phyloP scores from a whole-genome alignment of 805 yeast species.

The Komagataella pastoris region DNA sequence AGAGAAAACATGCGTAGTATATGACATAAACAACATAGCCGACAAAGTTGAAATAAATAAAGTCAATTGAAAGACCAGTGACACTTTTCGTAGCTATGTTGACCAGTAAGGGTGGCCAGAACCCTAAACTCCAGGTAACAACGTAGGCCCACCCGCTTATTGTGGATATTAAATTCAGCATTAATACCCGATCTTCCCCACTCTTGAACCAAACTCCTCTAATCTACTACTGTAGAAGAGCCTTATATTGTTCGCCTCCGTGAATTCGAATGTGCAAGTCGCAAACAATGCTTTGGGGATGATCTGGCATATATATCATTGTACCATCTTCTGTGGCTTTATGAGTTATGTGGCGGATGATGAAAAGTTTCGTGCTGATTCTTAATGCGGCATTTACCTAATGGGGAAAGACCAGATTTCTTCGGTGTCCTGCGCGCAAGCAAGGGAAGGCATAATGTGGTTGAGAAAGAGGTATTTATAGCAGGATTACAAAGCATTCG shows the following conservation, averaged over 20 bases:
- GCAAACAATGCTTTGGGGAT: background rate
- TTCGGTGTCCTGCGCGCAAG: too few relatives aligned
- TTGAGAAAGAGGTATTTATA: too few relatives aligned
- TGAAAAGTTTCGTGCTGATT: background rate
- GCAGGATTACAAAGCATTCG: too few relatives aligned
- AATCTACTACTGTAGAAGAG: background rate
- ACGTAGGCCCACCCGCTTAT: constrained; percentile 18
- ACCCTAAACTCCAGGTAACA: constrained; percentile 16
- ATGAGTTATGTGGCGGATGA: background rate
- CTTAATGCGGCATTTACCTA: background rate
- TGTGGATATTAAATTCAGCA: constrained; percentile 5
- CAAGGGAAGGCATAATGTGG: too few relatives aligned
- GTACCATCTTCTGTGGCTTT: background rate
- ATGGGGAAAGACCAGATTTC: too few relatives aligned
- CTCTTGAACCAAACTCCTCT: background rate
- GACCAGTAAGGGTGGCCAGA: constrained; percentile 19
- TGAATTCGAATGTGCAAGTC: too few relatives aligned
- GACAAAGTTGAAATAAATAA: constrained; percentile 17
- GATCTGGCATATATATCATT: background rate
- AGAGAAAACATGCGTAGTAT: constrained; percentile 13
- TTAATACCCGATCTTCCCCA: background rate
- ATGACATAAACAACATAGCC: constrained; percentile 18
- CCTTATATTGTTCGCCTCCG: background rate
- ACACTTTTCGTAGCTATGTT: constrained; percentile 17
- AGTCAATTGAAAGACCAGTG: constrained; percentile 21